Base-by-base conservation (phyloP, 2,329 filamentous ascomycete species). In the Coccinonectria pachysandricola region DNA sequence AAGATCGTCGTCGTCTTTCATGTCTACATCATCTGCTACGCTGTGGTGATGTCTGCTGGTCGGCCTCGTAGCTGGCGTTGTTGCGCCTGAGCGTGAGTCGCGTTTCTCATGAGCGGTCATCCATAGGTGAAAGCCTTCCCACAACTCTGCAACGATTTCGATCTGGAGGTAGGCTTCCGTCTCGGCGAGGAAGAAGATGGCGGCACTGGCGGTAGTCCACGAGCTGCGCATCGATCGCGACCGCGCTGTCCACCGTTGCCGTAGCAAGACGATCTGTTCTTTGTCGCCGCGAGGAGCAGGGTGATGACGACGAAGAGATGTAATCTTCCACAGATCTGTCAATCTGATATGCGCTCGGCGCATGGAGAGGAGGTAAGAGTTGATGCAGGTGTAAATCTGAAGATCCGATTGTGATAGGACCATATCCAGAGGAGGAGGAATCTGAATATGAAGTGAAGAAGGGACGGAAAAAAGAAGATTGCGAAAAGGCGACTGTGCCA, bases 171-270 rank as follows among this genome's bases (percentile, higher is more conserved):
- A 96, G 3, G 75, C 75, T 40, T 88, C 81, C 9, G 84, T 79
- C 50, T 95, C 87, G 0, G 82, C 84, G 4, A 96, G 64, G 41
- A 96, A 81, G 57, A 94, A 95, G 4, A 93, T 72, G 2, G 84
- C 79, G 3, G 86, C 82, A 46, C 82, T 86, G 41, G 81, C 79
- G 0, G 84, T 92, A 0, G 86, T 88, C 91, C 91, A 98, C 1
- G 88, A 71, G 36, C 76, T 79, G 10, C 91, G 75, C 67, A 93
- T 80, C 1, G 71, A 68, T 17, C 66, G 64, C 4, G 71, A 67
- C 11, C 88, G 69, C 10, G 60, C 49, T 14, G 73, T 72, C 39
- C 76, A 71, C 26, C 81, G 70, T 40, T 71, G 59, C 15, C 85
- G 71, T 8, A 81, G 66, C 12, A 70, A 59, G 14, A 60, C 61